These are phyloP conservation scores for Ogataea kodamae DNA, from an alignment of 805 yeast species.

Conservation along the genomic window DNA sequence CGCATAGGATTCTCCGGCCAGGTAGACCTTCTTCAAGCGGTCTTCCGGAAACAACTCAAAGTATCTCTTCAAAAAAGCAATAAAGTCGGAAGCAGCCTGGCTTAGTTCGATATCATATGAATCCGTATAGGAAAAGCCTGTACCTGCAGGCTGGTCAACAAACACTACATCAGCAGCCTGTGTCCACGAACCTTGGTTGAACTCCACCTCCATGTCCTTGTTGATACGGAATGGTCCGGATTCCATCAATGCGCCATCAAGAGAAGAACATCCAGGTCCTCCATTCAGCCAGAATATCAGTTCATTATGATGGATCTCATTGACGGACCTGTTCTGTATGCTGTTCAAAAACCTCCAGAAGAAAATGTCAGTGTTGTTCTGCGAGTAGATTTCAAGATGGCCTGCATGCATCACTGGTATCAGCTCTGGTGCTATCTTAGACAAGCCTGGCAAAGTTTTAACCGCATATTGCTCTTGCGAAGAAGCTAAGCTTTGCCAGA, in stretches of 20 bases:
- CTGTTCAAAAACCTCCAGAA: conserved; percentile 64
- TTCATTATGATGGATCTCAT: conserved; percentile 27
- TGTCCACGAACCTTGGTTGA: conserved; percentile 81
- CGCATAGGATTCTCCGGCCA: conserved; percentile 96
- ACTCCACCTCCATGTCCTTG: conserved; percentile 34
- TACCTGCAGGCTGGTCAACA: conserved; percentile 93
- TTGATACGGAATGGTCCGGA: conserved; percentile 79
- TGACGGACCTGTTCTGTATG: not conserved
- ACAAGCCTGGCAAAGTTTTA: conserved; percentile 28
- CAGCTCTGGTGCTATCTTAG: conserved; percentile 21
- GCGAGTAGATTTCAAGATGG: conserved; percentile 54
- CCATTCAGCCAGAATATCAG: conserved; percentile 91
- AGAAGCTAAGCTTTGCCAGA: not conserved
- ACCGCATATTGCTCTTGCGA: conserved; percentile 19
- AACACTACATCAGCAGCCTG: conserved; percentile 73
- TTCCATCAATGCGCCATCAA: conserved; percentile 96
- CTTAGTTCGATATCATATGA: conserved; percentile 51
- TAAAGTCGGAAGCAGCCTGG: conserved; percentile 59
- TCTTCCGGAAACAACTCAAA: conserved; percentile 74
- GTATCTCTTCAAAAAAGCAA: conserved; percentile 63
- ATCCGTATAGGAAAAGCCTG: conserved; percentile 76
- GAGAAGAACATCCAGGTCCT: conserved; percentile 97
- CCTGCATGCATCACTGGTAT: conserved; percentile 62
- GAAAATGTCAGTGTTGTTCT: conserved; percentile 57
- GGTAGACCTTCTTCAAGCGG: conserved; percentile 53